Base-by-base conservation (phyloP, 225 moss, liverwort and hornwort species). In the Rhytidiadelphus loreus region DNA sequence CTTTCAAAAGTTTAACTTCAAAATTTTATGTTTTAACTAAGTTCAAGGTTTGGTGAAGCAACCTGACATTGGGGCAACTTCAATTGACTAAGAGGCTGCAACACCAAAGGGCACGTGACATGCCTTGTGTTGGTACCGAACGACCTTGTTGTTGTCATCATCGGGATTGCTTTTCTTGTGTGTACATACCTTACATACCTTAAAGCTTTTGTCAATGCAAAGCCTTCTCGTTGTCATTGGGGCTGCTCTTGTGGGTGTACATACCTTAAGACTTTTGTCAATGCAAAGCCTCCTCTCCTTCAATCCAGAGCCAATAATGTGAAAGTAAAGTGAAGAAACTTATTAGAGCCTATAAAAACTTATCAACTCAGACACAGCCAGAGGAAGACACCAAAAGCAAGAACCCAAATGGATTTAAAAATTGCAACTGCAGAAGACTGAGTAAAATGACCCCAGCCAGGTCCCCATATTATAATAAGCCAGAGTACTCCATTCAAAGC, bases 81-180 rank as follows among this genome's bases (percentile, higher is more conserved):
- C 35, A 35, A 52, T 28, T 35, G 8, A 15, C 10, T 2, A 37
- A 25, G 25, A 77, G 4, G 10, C 2, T 5, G 0, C 10, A 37
- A 77, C 10, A 55, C 16, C 16, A 11, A 77, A 56, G 24, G 10
- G 9, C 9, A 53, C 0, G 1, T 0, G 0, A 37, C 8, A 1
- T 22, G 0, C 1, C 8, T 0, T 1, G 0, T 35, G 35, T 53
- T 77, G 1, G 9, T 53, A 35, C 2, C 0, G 0, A 0, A 52
- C 19, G 0, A 1, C 24, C 55, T 77, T 37, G 4, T 8, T 0
- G 1, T 37, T 77, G 23, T 23, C 15, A 77, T 35, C 23, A 77
- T 35, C 23, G 13, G 8, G 4, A 1, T 0, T 76, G 3, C 11
- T 52, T 22, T 52, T 33, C 2, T 46, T 50, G 7, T 2, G 13